Evolutionary conservation across 768 basidiomycete species (phyloP), one percentile per base, ranked within the genome.

Genomic region (Auriscalpium microsporum): DNA sequence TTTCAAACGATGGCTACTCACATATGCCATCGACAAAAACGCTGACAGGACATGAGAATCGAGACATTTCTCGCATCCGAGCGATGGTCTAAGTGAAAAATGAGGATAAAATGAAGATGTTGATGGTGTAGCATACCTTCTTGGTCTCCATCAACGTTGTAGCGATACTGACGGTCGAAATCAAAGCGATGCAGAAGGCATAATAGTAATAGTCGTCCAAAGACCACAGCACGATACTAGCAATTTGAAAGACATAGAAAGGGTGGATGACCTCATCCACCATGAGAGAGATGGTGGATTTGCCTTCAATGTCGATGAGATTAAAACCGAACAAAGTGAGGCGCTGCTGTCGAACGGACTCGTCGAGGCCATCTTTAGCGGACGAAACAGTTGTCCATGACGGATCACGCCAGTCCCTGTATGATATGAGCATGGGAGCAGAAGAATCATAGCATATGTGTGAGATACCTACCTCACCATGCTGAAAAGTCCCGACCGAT

Each of bases 201-300:
- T 98, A 98, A 65, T 97, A 97, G 62, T 87, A 93, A 65, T 98
- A 99, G 67, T 97, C 81, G 61, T 99, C 96, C 52, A 98, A 64
- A 1, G 89, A 87, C 96, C 96, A 99, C 7, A 99, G 73, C 40
- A 90, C 73, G 62, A 98, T 88, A 61, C 93, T 96, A 50, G 92
- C 92, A 61, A 97, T 85, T 77, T 99, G 96, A 66, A 99, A 99
- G 53, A 99, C 87, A 67, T 97, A 98, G 71, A 98, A 98, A 0
- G 96, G 96, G 66, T 98, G 95, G 40, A 98, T 86, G 46, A 96
- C 82, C 79, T 98, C 96, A 61, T 97, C 94, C 17, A 97, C 72
- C 8, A 98, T 75, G 3, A 99, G 77, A 14, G 81, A 75, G 4
- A 83, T 55, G 10, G 86, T 81, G 0, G 90, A 85, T 69, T 96